Evolutionary conservation across 73 alveolate species (phyloP), one percentile per base, ranked within the genome.

Genomic region (Blepharisma japonicum): DNA sequence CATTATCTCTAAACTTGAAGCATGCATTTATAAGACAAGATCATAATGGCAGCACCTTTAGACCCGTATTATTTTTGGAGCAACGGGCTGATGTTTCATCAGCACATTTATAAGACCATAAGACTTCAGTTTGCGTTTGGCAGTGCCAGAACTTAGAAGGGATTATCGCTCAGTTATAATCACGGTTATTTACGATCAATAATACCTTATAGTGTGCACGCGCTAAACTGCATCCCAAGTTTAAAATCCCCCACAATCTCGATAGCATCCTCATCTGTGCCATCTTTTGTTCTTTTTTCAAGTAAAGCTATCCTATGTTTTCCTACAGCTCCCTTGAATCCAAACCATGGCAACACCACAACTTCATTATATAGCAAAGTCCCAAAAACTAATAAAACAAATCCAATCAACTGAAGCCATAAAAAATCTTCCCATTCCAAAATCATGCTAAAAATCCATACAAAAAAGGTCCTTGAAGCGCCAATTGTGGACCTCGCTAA

Each of bases 351-450:
- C 70, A 93, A 6, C 25, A 68, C 90, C 6, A 95, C 23, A 49
- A 96, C 89, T 82, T 94, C 98, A 80, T 96, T 94, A 81, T 90
- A 96, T 42, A 96, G 84, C 18, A 94, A 74, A 48, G 97, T 90
- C 9, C 98, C 98, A 71, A 85, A 48, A 6, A 93, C 96, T 20
- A 94, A 45, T 49, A 96, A 61, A 6, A 89, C 45, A 61, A 92
- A 96, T 8, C 99, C 99, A 45, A 86, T 72, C 32, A 96, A 82
- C 86, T 96, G 95, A 5, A 90, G 86, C 78, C 68, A 45, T 55
- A 81, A 32, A 81, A 96, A 96, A 23, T 68, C 14, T 72, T 96
- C 99, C 71, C 89, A 55, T 42, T 97, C 94, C 42, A 89, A 79
- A 32, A 77, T 80, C 9, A 87, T 91, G 54, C 91, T 84, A 55